Evolutionary conservation across 2,329 filamentous ascomycete genomes (phyloP), one percentile per base, ranked within the genome.

Genomic region (Apiospora arundinis): DNA sequence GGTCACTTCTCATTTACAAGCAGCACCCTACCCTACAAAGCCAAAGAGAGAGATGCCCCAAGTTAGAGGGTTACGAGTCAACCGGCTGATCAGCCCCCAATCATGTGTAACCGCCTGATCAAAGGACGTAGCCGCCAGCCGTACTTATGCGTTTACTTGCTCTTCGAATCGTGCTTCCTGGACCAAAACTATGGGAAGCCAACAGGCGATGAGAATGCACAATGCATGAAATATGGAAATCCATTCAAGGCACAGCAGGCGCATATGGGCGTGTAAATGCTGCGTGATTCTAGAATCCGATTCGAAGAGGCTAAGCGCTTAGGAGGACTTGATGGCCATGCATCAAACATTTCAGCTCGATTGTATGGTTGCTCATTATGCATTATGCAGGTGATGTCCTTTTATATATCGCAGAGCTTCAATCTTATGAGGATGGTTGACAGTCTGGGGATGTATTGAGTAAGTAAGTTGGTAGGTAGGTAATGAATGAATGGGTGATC

Each of bases 251-350:
- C 56, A n/a, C 56, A 8, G 9, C 56, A 63, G 18, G 28, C 56
- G 56, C 32, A 37, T 12, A 14, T 14, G 32, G 12, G 56, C 56
- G 18, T 40, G 32, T 6, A 12, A 40, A 12, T 21, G 32, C 32
- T 12, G 4, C 8, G 56, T 40, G 32, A 63, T 37, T 40, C 18
- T 18, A 9, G 14, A 6, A 14, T 40, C 56, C 56, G 56, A 63
- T 63, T 40, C 56, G 56, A 40, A 40, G 32, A 63, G 56, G 28
- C n/a, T 40, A n/a, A 23, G 56, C 56, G 56, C 56, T 40, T 23
- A 32, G 56, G 16, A 32, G 28, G 28, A 11, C 25, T 37, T 37
- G 52, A 12, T 14, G 11, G 28, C 52, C 28, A 60, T 37, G 16
- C 28, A 60, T 37, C 14, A n/a, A 60, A 1, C 28, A 21, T 18